Base-by-base conservation (phyloP, 495 filamentous ascomycete genomes). In the Letharia lupina region DNA sequence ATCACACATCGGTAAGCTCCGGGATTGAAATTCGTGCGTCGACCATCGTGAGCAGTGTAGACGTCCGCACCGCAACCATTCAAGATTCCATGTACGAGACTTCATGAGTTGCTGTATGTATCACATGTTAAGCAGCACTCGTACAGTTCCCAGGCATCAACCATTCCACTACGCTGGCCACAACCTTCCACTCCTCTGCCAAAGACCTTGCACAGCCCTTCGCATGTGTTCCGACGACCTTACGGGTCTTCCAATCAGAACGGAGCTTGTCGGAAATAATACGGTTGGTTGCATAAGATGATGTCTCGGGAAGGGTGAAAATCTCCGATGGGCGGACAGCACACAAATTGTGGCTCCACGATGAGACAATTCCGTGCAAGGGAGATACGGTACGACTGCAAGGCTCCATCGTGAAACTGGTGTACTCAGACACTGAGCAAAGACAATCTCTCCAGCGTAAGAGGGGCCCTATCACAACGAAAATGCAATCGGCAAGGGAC, bases 401-500 rank as follows among this genome's bases (percentile, higher is more conserved):
- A 60, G 58, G 58, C 58, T 60, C 58, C 35, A 60, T 60, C 58
- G 58, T 60, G 58, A 61, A 41, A 61, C n/a, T 41, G 37, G 37
- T 61, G 59, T 39, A 61, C 59, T 61, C 59, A 28, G 59, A 61
- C 37, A 61, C 37, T 61, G 59, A 61, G 59, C 59, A 61, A 61
- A 61, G 59, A 61, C 59, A 61, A 61, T 61, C 59, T 61, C 59
- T 61, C n/a, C 59, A 61, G 35, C 37, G 59, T 61, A 61, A 61
- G 59, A 61, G 35, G 37, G 59, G 59, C 59, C 59, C 59, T 61
- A 41, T 61, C 37, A 41, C 16, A 61, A 61, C n/a, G 37, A 61
- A 61, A 78, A 52, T 28, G 48, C n/a, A 52, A 52, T 52, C 48
- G 11, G 48, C 48, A 52, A 31, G 48, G 12, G 48, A 52, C 23